A percentile compares a stretch with the other conserved stretches of the same genome.
Evolutionary conservation across 805 yeast genomes (phyloP).

Genomic region (Nakazawaea siamensis): DNA sequence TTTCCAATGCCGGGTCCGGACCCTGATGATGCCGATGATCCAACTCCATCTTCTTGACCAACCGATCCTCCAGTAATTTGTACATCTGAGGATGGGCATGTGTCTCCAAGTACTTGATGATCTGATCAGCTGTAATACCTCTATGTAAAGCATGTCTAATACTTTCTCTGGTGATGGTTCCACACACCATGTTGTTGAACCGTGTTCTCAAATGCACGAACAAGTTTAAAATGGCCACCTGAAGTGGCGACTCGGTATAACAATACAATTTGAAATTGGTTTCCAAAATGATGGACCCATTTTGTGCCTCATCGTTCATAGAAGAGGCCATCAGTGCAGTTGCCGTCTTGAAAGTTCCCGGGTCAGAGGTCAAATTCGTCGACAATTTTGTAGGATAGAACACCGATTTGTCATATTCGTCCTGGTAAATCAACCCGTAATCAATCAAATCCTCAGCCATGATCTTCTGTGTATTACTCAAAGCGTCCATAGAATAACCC

Average conservation of each 20-base stretch:
- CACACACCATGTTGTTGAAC: constrained; percentile 88
- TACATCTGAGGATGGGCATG: constrained; percentile 95
- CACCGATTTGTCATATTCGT: constrained; percentile 21
- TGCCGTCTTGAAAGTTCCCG: constrained; percentile 39
- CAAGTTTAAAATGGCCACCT: constrained; percentile 83
- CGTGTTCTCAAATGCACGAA: constrained; percentile 82
- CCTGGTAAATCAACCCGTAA: constrained; percentile 74
- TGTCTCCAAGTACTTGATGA: constrained; percentile 76
- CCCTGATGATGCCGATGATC: constrained; percentile 35
- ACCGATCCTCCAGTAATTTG: constrained; percentile 58
- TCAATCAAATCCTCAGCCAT: constrained; percentile 88
- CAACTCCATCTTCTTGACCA: constrained; percentile 60
- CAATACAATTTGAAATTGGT: constrained; percentile 92
- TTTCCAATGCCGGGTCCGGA: constrained; percentile 38
- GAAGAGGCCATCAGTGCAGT: constrained; percentile 62
- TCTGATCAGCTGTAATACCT: constrained; percentile 94
- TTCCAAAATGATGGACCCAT: constrained; percentile 80
- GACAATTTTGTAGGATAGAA: constrained; percentile 91
- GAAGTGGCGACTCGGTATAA: constrained; percentile 88
- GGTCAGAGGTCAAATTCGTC: constrained; percentile 81
- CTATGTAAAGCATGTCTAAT: constrained; percentile 73
- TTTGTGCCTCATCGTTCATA: constrained; percentile 27
- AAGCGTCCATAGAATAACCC: constrained; percentile 62
- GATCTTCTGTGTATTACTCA: constrained; percentile 72
- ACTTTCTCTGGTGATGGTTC: constrained; percentile 88